These are phyloP conservation scores for Parsonsia alboflavescens DNA, from an alignment of 257 asterid genomes.

Conservation along the genomic window DNA sequence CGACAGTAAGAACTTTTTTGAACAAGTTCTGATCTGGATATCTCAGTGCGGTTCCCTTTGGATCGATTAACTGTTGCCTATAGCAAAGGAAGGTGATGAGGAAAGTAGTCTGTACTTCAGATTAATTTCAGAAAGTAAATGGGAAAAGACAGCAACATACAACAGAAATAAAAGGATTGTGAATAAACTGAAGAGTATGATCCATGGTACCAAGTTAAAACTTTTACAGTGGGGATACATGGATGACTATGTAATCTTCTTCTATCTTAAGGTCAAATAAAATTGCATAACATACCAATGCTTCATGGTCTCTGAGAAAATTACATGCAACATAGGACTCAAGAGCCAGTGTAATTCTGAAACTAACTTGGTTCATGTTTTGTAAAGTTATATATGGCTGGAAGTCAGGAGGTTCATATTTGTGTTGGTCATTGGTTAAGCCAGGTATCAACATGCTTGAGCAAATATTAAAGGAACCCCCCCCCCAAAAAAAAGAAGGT, in stretches of 20 bases:
- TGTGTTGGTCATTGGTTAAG: not conserved
- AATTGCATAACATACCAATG: not conserved
- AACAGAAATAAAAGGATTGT: not conserved
- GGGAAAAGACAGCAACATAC: not conserved
- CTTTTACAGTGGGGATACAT: not conserved
- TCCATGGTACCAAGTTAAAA: not conserved
- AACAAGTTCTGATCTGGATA: conserved; percentile 76
- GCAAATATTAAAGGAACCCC: not conserved
- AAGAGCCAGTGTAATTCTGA: not conserved
- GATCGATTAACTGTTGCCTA: conserved; percentile 91
- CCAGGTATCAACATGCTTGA: not conserved
- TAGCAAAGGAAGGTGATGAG: conserved; percentile 16
- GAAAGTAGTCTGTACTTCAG: not conserved
- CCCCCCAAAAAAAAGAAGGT: not conserved
- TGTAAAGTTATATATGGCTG: not conserved
- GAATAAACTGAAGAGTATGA: not conserved
- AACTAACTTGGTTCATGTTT: not conserved
- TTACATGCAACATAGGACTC: not conserved
- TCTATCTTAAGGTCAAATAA: not conserved
- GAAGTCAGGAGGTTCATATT: not conserved
- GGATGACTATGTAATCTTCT: not conserved
- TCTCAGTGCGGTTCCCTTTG: conserved; percentile 84
- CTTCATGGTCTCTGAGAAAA: not conserved
- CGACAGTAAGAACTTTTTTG: conserved; percentile 86
- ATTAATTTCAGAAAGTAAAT: not conserved